Conservation (phyloP, 257 asterid species). For the Solanum raphanifolium region DNA sequence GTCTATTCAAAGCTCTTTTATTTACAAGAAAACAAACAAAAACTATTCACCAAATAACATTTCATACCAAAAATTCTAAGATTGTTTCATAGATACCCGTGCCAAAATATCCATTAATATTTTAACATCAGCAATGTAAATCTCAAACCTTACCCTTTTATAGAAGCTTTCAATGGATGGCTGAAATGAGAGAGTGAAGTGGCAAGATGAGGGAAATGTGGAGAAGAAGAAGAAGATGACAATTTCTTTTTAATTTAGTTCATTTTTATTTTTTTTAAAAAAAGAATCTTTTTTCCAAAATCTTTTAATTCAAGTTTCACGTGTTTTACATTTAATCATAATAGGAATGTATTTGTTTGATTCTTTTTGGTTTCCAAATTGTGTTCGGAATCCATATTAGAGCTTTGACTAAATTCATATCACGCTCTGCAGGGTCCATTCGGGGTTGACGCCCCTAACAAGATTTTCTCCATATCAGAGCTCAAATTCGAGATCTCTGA, state of each 20-base stretch:
- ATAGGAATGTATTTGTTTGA: neutral
- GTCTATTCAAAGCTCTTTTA: neutral
- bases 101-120: neutral
- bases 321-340: neutral
- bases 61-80: neutral
- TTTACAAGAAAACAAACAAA: neutral
- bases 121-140: neutral
- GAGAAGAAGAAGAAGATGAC: neutral
- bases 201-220: neutral
- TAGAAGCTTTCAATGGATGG: neutral
- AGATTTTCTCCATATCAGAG: too few species aligned
- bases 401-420: too few species aligned
- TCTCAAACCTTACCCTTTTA: neutral
- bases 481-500: too few species aligned
- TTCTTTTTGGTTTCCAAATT: neutral
- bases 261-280: neutral
- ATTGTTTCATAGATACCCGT: neutral
- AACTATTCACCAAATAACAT: neutral
- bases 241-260: neutral
- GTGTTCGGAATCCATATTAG: too few species aligned
- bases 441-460: too few species aligned
- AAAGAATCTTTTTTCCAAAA: too few species aligned
- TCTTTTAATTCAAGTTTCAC: neutral
- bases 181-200: neutral
- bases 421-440: too few species aligned